These are phyloP conservation scores for Zostera marina DNA, from an alignment of 116 monocot genomes.

Conservation along the genomic window DNA sequence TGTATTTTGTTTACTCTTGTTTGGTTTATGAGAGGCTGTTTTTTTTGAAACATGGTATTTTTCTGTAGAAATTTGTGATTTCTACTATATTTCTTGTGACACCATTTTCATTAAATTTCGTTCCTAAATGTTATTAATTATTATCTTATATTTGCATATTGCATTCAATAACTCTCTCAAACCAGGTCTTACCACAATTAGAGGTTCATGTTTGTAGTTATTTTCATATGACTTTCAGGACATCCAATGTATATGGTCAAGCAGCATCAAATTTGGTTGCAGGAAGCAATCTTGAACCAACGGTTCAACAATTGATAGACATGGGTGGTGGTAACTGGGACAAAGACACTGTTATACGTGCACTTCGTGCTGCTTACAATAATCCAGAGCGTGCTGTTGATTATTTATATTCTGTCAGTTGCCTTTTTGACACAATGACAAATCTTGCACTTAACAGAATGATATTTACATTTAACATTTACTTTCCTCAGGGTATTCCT, in stretches of 20 bases:
- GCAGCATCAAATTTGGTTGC: slow-evolving; percentile 73
- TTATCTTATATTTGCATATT: no score
- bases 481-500: slow-evolving; percentile 50
- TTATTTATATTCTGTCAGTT: slow-evolving; percentile 81
- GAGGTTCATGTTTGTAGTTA: background rate
- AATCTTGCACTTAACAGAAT: background rate
- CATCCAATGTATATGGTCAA: slow-evolving; percentile 56
- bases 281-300: slow-evolving; percentile 48
- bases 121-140: no score
- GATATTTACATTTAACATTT: slow-evolving; percentile 4
- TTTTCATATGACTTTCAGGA: background rate
- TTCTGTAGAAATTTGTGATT: no score
- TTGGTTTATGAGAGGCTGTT: no score
- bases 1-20: no score
- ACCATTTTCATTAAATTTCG: no score
- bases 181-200: background rate
- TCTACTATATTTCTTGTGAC: no score
- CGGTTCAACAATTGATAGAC: slow-evolving; percentile 70
- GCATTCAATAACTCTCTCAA: background rate
- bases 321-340: slow-evolving; percentile 99
- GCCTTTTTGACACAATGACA: background rate
- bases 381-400: slow-evolving; percentile 99
- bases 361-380: slow-evolving; percentile 94
- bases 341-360: slow-evolving; percentile 59
- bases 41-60: no score